phyloP scores from a whole-genome alignment of 257 asterid species.

The Solanum ossicruentum region DNA sequence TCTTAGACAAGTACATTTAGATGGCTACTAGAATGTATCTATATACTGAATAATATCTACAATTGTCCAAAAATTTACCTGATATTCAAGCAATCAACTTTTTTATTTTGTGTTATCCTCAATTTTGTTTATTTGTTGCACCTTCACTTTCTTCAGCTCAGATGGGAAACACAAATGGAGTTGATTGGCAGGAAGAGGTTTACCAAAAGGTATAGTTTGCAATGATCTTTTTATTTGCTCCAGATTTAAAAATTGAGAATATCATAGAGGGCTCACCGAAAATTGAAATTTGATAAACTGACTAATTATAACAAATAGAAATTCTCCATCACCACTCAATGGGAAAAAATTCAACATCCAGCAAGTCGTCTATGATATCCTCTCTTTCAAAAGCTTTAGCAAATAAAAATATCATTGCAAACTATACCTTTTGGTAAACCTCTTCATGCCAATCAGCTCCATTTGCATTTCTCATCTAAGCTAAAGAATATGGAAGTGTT shows the following conservation, averaged over 20 bases:
- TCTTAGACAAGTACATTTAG: background rate
- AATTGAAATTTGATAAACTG: background rate
- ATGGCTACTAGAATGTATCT: background rate
- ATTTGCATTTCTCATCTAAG: slow-evolving; percentile 51
- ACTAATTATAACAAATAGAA: background rate
- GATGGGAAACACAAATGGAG: background rate
- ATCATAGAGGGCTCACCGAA: background rate
- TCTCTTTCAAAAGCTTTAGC: too few relatives aligned
- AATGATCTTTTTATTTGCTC: background rate
- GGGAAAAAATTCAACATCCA: background rate
- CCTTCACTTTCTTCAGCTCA: background rate
- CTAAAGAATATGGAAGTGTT: slow-evolving; percentile 63
- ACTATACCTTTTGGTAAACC: slow-evolving; percentile 48
- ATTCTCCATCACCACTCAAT: background rate
- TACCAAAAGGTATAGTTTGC: background rate
- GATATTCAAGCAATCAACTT: background rate
- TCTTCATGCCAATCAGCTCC: slow-evolving; percentile 87
- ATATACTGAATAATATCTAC: background rate
- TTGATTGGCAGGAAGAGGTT: background rate
- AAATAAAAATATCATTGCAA: background rate
- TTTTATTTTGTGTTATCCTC: background rate
- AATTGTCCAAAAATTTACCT: background rate
- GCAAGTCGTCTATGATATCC: too few relatives aligned
- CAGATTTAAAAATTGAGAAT: background rate
- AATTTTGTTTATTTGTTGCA: too few relatives aligned